Evolutionary conservation across 768 basidiomycete species (phyloP).

Genomic region (Pholiota conissans): DNA sequence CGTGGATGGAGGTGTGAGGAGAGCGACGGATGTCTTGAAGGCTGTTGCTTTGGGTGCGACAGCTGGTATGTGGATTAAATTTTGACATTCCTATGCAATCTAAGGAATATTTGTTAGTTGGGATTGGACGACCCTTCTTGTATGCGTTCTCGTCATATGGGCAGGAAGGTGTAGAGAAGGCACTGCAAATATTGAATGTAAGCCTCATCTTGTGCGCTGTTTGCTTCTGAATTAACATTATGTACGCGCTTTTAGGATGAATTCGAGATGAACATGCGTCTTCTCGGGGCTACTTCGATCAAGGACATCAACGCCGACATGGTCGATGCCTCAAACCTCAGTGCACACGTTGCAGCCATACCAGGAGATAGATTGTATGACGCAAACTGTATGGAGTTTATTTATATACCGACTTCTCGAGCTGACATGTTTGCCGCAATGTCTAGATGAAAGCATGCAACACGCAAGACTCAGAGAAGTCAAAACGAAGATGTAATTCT

Average conservation of each 20-base stretch:
- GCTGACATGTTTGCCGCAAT: not conserved
- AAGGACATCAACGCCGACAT: constrained; percentile 81
- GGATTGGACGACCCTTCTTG: constrained; percentile 83
- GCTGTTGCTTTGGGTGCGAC: constrained; percentile 75
- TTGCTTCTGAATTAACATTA: constrained; percentile 10
- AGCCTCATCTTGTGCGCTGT: constrained; percentile 15
- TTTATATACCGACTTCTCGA: constrained; percentile 30
- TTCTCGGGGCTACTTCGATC: constrained; percentile 81
- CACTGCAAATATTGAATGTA: constrained; percentile 78
- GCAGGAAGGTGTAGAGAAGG: constrained; percentile 80
- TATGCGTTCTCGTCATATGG: constrained; percentile 93
- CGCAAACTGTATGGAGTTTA: constrained; percentile 71
- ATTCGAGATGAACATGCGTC: constrained; percentile 96
- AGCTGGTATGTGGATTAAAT: constrained; percentile 34
- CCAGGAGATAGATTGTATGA: constrained; percentile 78
- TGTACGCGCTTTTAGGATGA: constrained; percentile 78
- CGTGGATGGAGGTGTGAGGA: constrained; percentile 91
- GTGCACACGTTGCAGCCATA: constrained; percentile 62
- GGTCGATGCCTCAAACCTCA: constrained; percentile 81
- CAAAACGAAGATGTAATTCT: constrained; percentile 27
- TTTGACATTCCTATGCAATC: constrained; percentile 10
- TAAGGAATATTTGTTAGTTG: constrained; percentile 34
- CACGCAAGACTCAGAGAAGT: constrained; percentile 28
- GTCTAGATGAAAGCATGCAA: constrained; percentile 37
- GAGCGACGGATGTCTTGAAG: constrained; percentile 83